Base-by-base conservation (phyloP, 345 rosid genomes). In the Salix arbutifolia region DNA sequence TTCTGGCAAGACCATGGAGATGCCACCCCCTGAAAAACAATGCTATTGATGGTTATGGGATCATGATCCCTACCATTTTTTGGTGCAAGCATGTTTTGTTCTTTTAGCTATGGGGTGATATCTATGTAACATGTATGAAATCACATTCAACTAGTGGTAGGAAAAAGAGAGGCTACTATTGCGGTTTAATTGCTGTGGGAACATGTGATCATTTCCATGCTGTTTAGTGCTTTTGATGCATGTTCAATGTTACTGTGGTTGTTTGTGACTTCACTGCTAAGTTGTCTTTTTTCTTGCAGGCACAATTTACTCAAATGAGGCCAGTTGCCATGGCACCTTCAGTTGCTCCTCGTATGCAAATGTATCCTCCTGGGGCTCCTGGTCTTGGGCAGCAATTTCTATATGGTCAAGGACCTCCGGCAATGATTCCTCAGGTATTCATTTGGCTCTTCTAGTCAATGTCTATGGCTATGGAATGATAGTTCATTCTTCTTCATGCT, bases 381-480 rank as follows among this genome's bases (percentile, higher is more conserved):
- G 80, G 83, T 16, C 23, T 81, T 6, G 83, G 80, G 2, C 83
- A 76, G 37, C 80, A 81, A 21, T 62, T 76, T 48, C 56, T 76
- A 2, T 81, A 76, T 76, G 80, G 83, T 6, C 83, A 81, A 76
- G 83, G 64, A 1, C 77, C 83, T 18, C 77, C 83, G 30, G 74
- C 77, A 8, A 72, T 81, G 14, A 44, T 81, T 21, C 80, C 83
- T 31, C 83, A 76, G 80, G 83, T 80, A 25, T 42, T 42, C 46
- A 42, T 42, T 11, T 42, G 46, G 37, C 37, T 35, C 1, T 42
- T 42, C 14, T 42, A 42, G 46, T 11, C 46, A 11, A 42, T 42
- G 46, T 42, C 46, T 42, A 10, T 42, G 0, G 14, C 4, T 42
- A 42, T 42, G 14, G 46, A 42, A 11, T 11, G 46, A 42, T 10